Evolutionary conservation across 2,329 filamentous ascomycete species (phyloP), one percentile per base, ranked within the genome.

Genomic region (Aureobasidium sp.): DNA sequence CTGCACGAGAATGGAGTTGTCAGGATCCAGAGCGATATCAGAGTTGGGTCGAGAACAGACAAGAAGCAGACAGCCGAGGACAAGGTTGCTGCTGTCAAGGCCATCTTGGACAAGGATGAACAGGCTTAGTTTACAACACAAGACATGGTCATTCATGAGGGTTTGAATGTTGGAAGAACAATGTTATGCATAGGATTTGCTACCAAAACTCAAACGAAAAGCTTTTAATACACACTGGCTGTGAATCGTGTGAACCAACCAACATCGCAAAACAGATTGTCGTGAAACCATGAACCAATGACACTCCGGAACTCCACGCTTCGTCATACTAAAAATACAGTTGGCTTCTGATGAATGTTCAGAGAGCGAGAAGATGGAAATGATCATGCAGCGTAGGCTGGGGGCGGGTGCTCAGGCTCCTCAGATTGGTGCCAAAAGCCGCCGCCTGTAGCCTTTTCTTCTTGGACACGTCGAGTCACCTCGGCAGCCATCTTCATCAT

Each of bases 401-500:
- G 73, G 49, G 72, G 72, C 48, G 72, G 70, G 20, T 70, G 70
- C 7, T 65, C 67, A 20, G 61, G 64, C 29, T 64, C 65, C 17
- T 63, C 57, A 20, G 64, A 47, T 29, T 65, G 64, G n/a, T 65
- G 60, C 65, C 65, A 66, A 29, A 65, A 55, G 25, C 62, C 60
- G 27, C 71, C 67, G 6, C 22, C 17, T 44, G 70, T 69, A 7
- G 73, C 76, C 76, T 96, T 94, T 76, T 96, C 90, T 68, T 96
- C 90, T 67, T 93, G 90, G 66, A 96, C 91, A 62, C 90, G 88
- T 56, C 87, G 81, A 39, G 91, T 91, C 69, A 97, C 93, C 74
- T 97, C 94, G 66, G 87, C 87, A 5, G 93, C 92, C 84, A 99
- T 94, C 78, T 96, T 94, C 78, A 88, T 86, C 76, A 94, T 88